A percentile compares a stretch with the other conserved stretches of the same genome.
Evolutionary conservation across 2,329 filamentous ascomycete species (phyloP).

Genomic region (Pestalotiopsis sp.): DNA sequence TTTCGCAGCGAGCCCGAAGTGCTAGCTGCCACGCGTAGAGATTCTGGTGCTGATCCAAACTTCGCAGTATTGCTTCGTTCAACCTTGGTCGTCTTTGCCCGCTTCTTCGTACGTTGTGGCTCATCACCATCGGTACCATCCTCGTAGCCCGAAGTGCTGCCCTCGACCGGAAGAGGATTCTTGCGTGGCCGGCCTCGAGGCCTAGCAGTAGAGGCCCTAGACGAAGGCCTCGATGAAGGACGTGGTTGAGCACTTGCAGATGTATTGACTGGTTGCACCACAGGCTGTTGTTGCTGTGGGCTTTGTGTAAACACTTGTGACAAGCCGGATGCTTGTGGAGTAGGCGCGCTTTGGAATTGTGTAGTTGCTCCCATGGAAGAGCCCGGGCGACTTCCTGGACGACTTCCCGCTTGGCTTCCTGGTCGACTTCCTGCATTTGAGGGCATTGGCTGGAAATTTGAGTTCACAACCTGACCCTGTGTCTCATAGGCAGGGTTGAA

Average conservation of each 20-base stretch:
- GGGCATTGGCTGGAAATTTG: slow-evolving; percentile 44
- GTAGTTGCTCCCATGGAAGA: slow-evolving; percentile 26
- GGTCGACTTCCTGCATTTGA: slow-evolving; percentile 52
- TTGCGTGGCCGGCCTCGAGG: slow-evolving; percentile 61
- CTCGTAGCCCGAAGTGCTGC: slow-evolving; percentile 76
- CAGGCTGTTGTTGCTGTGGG: slow-evolving; percentile 11
- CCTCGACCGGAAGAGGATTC: slow-evolving; percentile 49
- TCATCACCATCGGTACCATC: slow-evolving; percentile 65
- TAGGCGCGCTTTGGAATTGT: not conserved
- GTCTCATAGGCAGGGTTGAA: slow-evolving; percentile 27
- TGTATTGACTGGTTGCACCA: slow-evolving; percentile 10
- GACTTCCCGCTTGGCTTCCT: slow-evolving; percentile 40
- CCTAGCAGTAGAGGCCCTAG: slow-evolving; percentile 53
- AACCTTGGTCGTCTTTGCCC: slow-evolving; percentile 75
- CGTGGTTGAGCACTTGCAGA: slow-evolving; percentile 17
- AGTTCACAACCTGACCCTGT: slow-evolving; percentile 19
- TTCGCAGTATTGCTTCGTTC: slow-evolving; percentile 72
- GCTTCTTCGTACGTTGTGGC: slow-evolving; percentile 65
- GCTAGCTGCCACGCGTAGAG: slow-evolving; percentile 85
- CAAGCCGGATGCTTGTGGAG: not conserved
- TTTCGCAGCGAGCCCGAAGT: slow-evolving; percentile 86
- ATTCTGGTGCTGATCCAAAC: slow-evolving; percentile 76
- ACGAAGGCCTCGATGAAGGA: slow-evolving; percentile 63
- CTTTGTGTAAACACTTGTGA: slow-evolving; percentile 16
- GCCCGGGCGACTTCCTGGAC: slow-evolving; percentile 18